phyloP scores from a whole-genome alignment of 164 flowering plant species.

The Umbellularia californica region DNA sequence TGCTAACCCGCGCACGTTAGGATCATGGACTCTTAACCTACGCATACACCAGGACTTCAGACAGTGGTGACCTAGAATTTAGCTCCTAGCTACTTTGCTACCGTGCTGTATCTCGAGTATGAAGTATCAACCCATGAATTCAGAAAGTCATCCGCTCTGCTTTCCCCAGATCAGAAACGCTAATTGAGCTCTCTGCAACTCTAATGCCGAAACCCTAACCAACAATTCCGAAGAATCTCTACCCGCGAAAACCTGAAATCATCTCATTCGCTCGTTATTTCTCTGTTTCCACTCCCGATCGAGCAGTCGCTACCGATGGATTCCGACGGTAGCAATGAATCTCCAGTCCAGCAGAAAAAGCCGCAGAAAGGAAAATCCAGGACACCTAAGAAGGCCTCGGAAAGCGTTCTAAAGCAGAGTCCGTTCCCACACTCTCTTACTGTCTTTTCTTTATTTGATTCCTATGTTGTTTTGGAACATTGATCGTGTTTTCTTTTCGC shows the following conservation, averaged over 20 bases:
- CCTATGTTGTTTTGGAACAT: not conserved
- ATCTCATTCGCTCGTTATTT: not conserved
- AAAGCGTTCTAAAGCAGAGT: constrained; percentile 84
- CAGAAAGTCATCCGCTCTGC: no score
- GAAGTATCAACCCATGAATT: no score
- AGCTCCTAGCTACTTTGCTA: no score
- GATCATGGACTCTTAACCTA: no score
- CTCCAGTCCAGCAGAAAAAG: constrained; percentile 29
- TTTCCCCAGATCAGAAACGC: not conserved
- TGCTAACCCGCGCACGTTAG: no score
- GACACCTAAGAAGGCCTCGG: constrained; percentile 55
- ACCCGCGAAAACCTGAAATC: not conserved
- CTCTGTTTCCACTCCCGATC: not conserved
- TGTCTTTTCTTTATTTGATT: constrained; percentile 9
- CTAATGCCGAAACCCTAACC: constrained; percentile 1
- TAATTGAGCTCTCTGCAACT: not conserved
- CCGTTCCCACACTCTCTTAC: constrained; percentile 4
- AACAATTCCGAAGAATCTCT: not conserved
- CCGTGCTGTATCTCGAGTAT: no score
- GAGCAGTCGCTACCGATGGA: constrained; percentile 30
- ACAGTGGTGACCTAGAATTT: no score
- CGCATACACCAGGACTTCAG: no score
- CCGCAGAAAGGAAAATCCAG: constrained; percentile 54
- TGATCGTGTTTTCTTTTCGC: constrained; percentile 22
- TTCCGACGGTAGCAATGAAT: constrained; percentile 44